Evolutionary conservation across 2,329 filamentous ascomycete species (phyloP), one percentile per base, ranked within the genome.

Genomic region (Thielaviopsis ethacetica): DNA sequence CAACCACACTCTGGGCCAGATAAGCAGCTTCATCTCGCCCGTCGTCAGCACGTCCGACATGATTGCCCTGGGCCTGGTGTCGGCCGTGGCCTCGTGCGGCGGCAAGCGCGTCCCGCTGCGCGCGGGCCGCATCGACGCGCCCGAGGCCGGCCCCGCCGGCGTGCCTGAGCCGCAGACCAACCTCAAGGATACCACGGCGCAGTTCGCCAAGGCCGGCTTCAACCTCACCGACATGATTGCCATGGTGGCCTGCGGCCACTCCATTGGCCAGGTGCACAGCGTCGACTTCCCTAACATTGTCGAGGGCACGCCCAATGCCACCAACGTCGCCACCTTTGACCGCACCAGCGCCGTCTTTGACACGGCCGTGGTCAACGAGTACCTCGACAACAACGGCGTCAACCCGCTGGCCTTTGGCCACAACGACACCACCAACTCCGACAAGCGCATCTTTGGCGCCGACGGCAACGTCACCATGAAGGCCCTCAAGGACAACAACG

Each of bases 401-500:
- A 71, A 77, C 63, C 71, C 74, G 1, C 65, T 78, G 22, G 69
- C 73, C 0, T 68, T 72, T 51, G 68, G 68, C 1, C 65, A 68
- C 44, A 72, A 75, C 59, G 64, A 67, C 3, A 71, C 70, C 1
- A 64, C 67, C 5, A 68, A 66, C 62, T 75, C 75, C 0, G 75
- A 78, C 61, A 67, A 66, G 58, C 68, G 68, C 3, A 70, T 77
- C 22, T 78, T 74, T 61, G 65, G 63, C 27, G 69, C 73, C 0
- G 76, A 78, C 62, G 68, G 66, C 0, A 75, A 75, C 65, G 68
- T 66, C 19, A 76, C 73, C 0, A 72, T 77, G 54, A 66, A 64
- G n/a, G 65, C 67, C 1, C 65, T 76, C 65, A 68, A 69, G 7
- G 65, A 71, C 51, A 64, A 67, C 5, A 63, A 63, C 5, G 66